Percentiles rank a stretch among this genome's conserved stretches.
Conservation (phyloP, 331 rosid species). For the Pyracantha coccinea region DNA sequence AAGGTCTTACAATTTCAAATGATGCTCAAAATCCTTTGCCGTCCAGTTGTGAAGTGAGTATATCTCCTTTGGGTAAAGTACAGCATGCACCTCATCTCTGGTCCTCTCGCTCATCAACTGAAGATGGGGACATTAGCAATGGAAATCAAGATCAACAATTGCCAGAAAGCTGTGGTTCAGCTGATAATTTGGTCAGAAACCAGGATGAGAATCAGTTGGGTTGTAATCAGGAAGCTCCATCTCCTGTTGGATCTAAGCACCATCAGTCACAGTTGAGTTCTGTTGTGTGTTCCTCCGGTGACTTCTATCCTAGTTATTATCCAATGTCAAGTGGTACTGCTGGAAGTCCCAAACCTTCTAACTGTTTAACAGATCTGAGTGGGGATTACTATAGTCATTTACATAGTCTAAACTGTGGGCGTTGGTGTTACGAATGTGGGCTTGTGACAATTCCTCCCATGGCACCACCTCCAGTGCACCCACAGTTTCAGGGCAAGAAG, state of each 20-base stretch:
- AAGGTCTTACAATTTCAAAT: slow-evolving; percentile 23
- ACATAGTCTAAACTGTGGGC: slow-evolving; percentile 15
- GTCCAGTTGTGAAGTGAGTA: slow-evolving; percentile 11
- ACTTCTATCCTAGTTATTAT: slow-evolving; percentile 28
- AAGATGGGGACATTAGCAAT: slow-evolving; percentile 15
- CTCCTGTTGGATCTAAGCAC: slow-evolving; percentile 18
- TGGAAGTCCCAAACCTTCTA: slow-evolving; percentile 21
- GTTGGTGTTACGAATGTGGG: slow-evolving; percentile 20
- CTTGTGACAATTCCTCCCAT: slow-evolving; percentile 5
- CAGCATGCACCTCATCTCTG: slow-evolving; percentile 8
- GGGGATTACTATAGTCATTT: slow-evolving; percentile 30
- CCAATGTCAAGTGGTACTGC: slow-evolving; percentile 5
- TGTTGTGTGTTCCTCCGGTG: slow-evolving; percentile 16
- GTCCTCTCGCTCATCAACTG: neutral
- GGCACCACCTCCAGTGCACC: slow-evolving; percentile 6
- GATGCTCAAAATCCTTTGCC: slow-evolving; percentile 13
- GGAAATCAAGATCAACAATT: slow-evolving; percentile 5
- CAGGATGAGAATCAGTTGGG: slow-evolving; percentile 27
- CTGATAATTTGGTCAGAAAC: slow-evolving; percentile 12
- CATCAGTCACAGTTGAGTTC: slow-evolving; percentile 15
- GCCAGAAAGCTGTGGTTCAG: neutral
- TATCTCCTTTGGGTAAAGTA: slow-evolving; percentile 12
- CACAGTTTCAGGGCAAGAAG: slow-evolving; percentile 25
- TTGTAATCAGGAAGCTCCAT: slow-evolving; percentile 9
- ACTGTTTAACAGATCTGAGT: slow-evolving; percentile 30